A percentile compares a stretch with the other conserved stretches of the same genome.
Conservation (phyloP, 106 monocot genomes). For the Platanthera guangdongensis region DNA sequence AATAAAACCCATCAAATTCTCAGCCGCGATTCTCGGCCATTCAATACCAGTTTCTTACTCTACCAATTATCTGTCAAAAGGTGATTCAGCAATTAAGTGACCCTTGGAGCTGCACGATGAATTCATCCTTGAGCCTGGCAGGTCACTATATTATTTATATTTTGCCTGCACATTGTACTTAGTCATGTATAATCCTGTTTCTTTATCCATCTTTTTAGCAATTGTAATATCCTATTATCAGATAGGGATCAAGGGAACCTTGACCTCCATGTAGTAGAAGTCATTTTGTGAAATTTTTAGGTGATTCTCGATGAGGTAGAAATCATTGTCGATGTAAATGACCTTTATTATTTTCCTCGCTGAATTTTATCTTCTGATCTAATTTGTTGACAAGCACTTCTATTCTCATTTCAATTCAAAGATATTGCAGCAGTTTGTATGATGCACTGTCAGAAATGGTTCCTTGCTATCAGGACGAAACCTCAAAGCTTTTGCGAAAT, state of each 20-base stretch:
- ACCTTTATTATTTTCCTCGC: not conserved
- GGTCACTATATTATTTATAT: not conserved
- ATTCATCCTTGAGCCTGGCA: not conserved
- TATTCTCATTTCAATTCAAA: not conserved
- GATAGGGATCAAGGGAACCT: not conserved
- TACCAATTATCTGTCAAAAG: not conserved
- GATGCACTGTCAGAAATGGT: not conserved
- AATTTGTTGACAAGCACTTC: not conserved
- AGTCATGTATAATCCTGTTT: conserved; percentile 8
- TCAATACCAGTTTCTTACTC: conserved; percentile 11
- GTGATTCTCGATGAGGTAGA: conserved; percentile 3
- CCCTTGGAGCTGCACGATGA: conserved; percentile 1
- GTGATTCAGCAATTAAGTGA: conserved; percentile 1
- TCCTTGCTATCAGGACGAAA: no score
- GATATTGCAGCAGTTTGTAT: not conserved
- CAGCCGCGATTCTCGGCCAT: not conserved
- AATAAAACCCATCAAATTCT: not conserved
- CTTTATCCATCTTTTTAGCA: not conserved
- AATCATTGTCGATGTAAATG: not conserved
- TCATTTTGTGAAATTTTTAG: not conserved
- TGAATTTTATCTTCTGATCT: not conserved
- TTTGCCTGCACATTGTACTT: not conserved
- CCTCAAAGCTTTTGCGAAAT: no score
- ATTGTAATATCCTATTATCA: conserved; percentile 3
- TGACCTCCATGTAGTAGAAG: not conserved